These are phyloP conservation scores for Phaeophleospora eucalypticola DNA, from an alignment of 2,329 filamentous ascomycete species.

Conservation along the genomic window DNA sequence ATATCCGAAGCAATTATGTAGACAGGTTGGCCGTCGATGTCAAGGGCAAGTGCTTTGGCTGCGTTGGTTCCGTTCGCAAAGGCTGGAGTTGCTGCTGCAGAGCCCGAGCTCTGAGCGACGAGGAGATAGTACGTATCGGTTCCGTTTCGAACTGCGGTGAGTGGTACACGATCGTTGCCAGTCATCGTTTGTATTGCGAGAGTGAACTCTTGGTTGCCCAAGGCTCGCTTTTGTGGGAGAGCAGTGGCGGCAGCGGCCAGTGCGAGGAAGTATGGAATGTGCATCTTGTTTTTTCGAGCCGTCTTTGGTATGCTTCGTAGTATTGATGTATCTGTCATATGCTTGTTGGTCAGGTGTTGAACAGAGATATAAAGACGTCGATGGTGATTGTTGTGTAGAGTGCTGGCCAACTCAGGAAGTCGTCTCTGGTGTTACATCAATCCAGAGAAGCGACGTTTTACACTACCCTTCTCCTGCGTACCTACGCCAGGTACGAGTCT, in stretches of 20 bases:
- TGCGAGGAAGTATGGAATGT: background rate
- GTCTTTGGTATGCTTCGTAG: background rate
- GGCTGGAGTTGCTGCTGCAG: background rate
- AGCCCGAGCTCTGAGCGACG: background rate
- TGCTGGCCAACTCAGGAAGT: too few species aligned
- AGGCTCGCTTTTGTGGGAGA: background rate
- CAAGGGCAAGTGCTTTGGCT: slow-evolving; percentile 1
- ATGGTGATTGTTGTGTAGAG: too few species aligned
- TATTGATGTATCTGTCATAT: too few species aligned
- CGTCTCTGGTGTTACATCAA: too few species aligned
- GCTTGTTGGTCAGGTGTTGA: too few species aligned
- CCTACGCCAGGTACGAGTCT: too few species aligned
- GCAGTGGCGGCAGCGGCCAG: slow-evolving; percentile 1
- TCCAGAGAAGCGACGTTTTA: too few species aligned
- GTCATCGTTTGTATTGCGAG: slow-evolving; percentile 1
- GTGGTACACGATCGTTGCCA: background rate
- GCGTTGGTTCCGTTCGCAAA: background rate
- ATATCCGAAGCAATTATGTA: slow-evolving; percentile 2
- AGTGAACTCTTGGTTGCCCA: slow-evolving; percentile 1
- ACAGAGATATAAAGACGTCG: too few species aligned
- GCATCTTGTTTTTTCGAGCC: background rate
- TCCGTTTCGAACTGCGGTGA: background rate
- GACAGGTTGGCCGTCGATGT: background rate
- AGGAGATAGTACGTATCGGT: background rate
- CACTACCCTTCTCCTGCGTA: too few species aligned